These are phyloP conservation scores for Pedinophyceae sp. DNA, from an alignment of 139 green algal genomes.

Conservation along the genomic window DNA sequence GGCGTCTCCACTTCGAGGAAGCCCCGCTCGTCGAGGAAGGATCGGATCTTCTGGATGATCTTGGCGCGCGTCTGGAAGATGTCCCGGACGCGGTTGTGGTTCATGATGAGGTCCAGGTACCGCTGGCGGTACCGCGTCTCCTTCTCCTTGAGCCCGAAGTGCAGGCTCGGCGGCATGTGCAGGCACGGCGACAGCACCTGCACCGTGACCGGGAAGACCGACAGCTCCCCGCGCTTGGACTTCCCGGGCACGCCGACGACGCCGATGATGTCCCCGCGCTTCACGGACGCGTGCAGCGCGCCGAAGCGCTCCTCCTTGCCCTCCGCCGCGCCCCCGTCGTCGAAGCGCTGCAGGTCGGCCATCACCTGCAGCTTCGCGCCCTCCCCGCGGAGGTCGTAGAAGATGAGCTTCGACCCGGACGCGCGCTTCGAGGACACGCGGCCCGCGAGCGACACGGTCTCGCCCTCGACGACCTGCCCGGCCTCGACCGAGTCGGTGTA, in stretches of 20 bases:
- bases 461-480: slow-evolving; percentile 21
- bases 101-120: slow-evolving; percentile 94
- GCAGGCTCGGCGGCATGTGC: slow-evolving; percentile 80
- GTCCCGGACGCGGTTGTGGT: slow-evolving; percentile 39
- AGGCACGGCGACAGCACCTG: slow-evolving; percentile 73
- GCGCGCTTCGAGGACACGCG: slow-evolving; percentile 71
- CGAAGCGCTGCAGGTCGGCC: background rate
- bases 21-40: slow-evolving; percentile 70
- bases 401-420: slow-evolving; percentile 83
- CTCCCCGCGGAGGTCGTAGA: slow-evolving; percentile 87
- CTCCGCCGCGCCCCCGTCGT: no score
- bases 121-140: slow-evolving; percentile 93
- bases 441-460: slow-evolving; percentile 33
- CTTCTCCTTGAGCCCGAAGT: slow-evolving; percentile 72
- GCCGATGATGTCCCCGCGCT: slow-evolving; percentile 90
- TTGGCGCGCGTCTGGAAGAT: slow-evolving; percentile 68
- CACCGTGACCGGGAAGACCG: slow-evolving; percentile 66
- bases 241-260: slow-evolving; percentile 83
- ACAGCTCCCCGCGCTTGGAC: slow-evolving; percentile 93
- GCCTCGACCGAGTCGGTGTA: slow-evolving; percentile 48
- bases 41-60: slow-evolving; percentile 77
- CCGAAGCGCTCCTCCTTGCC: slow-evolving; percentile 54
- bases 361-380: slow-evolving; percentile 48
- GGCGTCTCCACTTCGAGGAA: slow-evolving; percentile 96
- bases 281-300: slow-evolving; percentile 58